Conservation (phyloP, 345 rosid genomes). For the Citrus cavaleriei region DNA sequence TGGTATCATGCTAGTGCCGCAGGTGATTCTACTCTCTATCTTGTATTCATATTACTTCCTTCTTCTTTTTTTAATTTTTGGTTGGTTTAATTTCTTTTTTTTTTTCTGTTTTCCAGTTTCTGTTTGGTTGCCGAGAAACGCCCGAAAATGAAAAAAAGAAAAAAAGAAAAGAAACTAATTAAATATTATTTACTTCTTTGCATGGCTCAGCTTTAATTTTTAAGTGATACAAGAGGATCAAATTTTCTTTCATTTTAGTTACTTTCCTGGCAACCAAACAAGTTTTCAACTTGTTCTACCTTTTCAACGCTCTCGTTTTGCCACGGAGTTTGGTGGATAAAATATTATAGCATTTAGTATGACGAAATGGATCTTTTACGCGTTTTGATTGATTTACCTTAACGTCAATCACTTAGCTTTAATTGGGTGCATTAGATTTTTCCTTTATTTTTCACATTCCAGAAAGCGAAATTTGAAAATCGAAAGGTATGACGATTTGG, state of each 20-base stretch:
- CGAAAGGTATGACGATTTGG: not conserved
- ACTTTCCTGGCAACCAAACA: constrained; percentile 21
- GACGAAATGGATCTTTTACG: not conserved
- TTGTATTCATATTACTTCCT: not conserved
- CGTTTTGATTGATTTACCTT: not conserved
- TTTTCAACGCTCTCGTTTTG: not conserved
- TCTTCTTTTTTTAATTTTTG: too few species aligned
- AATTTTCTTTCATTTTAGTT: not conserved
- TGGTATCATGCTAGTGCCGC: constrained; percentile 99
- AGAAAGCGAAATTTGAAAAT: not conserved
- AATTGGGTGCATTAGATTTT: not conserved
- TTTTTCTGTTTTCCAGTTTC: constrained; percentile 1
- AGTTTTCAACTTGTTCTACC: not conserved
- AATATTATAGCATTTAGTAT: not conserved
- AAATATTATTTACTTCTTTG: not conserved
- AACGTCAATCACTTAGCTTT: constrained; percentile 3
- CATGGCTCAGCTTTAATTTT: not conserved
- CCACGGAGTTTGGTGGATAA: not conserved
- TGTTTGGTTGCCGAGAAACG: not conserved
- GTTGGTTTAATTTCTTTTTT: not conserved
- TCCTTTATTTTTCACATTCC: not conserved
- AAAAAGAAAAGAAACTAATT: not conserved
- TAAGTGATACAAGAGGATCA: not conserved
- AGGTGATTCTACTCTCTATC: constrained; percentile 42
- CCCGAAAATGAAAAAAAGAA: not conserved